phyloP scores from a whole-genome alignment of 305 asterid genomes.

The Solanum hybrid region DNA sequence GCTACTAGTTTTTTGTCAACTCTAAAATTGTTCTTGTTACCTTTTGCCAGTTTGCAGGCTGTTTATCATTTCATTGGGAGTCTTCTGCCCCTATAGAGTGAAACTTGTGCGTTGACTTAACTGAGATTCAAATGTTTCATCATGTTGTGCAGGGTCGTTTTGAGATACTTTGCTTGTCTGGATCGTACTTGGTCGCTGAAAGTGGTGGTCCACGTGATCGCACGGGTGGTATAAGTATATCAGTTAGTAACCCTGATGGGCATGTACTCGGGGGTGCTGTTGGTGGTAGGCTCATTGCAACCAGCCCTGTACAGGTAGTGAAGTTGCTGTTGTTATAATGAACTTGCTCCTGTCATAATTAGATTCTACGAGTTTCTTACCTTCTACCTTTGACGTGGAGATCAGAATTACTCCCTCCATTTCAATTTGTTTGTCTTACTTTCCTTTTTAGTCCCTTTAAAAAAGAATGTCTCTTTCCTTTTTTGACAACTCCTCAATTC shows the following conservation, averaged over 20 bases:
- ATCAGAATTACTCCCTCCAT: neutral
- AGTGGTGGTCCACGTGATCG: conserved; percentile 33
- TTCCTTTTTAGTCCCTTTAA: neutral
- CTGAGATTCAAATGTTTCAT: neutral
- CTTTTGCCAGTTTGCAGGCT: neutral
- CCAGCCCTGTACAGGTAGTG: conserved; percentile 34
- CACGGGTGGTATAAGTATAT: conserved; percentile 40
- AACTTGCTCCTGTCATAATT: neutral
- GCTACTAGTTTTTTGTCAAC: neutral
- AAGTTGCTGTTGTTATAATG: neutral
- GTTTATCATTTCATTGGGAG: neutral
- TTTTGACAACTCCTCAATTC: neutral
- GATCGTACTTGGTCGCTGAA: conserved; percentile 40
- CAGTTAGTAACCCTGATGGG: conserved; percentile 39
- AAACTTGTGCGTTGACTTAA: neutral
- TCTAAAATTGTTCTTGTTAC: neutral
- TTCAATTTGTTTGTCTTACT: neutral
- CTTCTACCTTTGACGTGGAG: neutral
- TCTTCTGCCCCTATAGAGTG: neutral
- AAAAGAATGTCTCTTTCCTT: neutral
- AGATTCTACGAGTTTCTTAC: conserved; percentile 20
- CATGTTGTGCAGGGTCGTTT: conserved; percentile 33
- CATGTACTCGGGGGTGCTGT: conserved; percentile 41
- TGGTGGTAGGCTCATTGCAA: conserved; percentile 38
- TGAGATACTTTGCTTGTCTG: conserved; percentile 43